Evolutionary conservation across 192 early-diverging fungal species (phyloP).

Genomic region (Linnemannia zychae): DNA sequence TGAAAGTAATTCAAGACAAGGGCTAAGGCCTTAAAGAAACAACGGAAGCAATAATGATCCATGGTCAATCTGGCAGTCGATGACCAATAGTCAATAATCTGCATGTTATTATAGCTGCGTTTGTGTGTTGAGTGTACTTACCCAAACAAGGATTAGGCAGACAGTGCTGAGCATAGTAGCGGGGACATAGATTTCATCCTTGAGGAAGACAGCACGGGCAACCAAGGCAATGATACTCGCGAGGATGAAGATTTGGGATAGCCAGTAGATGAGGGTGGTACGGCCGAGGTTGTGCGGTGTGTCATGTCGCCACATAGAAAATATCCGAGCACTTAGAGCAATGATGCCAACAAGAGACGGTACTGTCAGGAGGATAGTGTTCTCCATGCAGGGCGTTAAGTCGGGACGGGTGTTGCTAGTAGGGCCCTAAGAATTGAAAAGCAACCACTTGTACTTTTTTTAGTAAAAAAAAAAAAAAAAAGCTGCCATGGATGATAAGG

Average conservation of each 20-base stretch:
- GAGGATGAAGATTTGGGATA: constrained; percentile 41
- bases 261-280: constrained; percentile 49
- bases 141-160: constrained; percentile 25
- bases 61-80: not conserved
- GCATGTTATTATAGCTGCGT: not conserved
- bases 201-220: constrained; percentile 28
- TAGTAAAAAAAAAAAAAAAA: not conserved
- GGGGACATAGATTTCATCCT: constrained; percentile 13
- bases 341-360: constrained; percentile 32
- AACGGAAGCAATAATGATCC: not conserved
- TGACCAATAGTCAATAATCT: too few relatives aligned
- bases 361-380: constrained; percentile 35
- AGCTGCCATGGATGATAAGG: not conserved
- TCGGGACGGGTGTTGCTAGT: constrained; percentile 20
- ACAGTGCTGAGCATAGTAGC: constrained; percentile 43
- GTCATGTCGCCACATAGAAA: constrained; percentile 24
- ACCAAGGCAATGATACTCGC: constrained; percentile 28
- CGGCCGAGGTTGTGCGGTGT: constrained; percentile 32
- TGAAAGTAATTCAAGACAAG: constrained; percentile 39
- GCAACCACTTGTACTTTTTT: too few relatives aligned
- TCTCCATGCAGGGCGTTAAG: constrained; percentile 45
- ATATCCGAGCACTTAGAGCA: not conserved
- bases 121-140: not conserved
- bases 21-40: not conserved
- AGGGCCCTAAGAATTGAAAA: constrained; percentile 40